A percentile compares a stretch with the other conserved stretches of the same genome.
phyloP scores from a whole-genome alignment of 345 rosid species.

The Bretschneidera sinensis region DNA sequence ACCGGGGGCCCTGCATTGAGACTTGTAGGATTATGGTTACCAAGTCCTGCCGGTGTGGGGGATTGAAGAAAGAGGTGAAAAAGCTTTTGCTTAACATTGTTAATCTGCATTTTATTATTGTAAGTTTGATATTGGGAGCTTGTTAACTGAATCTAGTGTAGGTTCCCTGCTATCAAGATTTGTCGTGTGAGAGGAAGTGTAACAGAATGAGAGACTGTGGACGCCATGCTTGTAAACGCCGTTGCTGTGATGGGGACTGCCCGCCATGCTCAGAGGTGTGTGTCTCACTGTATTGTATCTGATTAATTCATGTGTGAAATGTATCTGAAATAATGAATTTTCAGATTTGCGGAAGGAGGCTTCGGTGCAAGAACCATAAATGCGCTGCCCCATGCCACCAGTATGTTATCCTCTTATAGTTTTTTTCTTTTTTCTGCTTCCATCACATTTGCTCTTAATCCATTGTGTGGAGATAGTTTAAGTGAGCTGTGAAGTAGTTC shows the following conservation, averaged over 20 bases:
- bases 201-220: constrained; percentile 77
- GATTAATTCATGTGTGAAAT: not conserved
- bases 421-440: not conserved
- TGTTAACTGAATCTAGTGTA: constrained; percentile 31
- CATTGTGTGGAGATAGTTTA: not conserved
- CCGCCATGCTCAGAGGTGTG: constrained; percentile 85
- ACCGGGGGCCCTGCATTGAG: constrained; percentile 71
- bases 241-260: constrained; percentile 92
- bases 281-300: not conserved
- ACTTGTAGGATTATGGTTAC: constrained; percentile 73
- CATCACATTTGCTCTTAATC: too few species aligned
- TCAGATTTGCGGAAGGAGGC: constrained; percentile 76
- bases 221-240: constrained; percentile 86
- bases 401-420: constrained; percentile 31
- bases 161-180: constrained; percentile 97
- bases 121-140: constrained; percentile 18
- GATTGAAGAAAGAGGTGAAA: constrained; percentile 80
- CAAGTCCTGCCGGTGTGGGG: constrained; percentile 74
- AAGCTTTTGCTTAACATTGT: constrained; percentile 6
- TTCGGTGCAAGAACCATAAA: constrained; percentile 84
- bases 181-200: constrained; percentile 85
- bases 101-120: not conserved
- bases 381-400: constrained; percentile 89
- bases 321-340: constrained; percentile 17
- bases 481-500: not conserved